Percentiles rank a stretch among this genome's conserved stretches.
Conservation (phyloP, 176 grass and related monocot genomes). For the Pontederia crassipes region DNA sequence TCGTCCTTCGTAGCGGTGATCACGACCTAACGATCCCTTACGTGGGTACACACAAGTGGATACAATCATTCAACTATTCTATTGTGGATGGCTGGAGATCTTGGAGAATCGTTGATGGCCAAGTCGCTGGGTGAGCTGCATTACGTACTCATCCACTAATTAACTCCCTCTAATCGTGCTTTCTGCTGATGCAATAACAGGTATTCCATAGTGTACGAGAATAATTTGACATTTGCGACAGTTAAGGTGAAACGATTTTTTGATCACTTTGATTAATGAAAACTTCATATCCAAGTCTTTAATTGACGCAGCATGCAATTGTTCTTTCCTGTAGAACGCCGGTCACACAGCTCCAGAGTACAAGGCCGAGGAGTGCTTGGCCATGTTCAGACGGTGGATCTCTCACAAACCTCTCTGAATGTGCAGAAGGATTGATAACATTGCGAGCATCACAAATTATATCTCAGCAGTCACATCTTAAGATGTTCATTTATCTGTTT, state of each 20-base stretch:
- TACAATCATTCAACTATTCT: constrained; percentile 13
- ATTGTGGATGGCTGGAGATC: constrained; percentile 25
- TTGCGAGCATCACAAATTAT: no score
- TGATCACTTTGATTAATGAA: background rate
- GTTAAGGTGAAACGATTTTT: background rate
- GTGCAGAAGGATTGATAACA: no score
- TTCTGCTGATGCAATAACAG: background rate
- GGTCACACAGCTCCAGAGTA: constrained; percentile 5
- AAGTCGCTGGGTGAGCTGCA: constrained; percentile 13
- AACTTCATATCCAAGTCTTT: background rate
- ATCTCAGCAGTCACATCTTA: no score
- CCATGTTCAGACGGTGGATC: constrained; percentile 2
- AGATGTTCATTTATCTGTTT: no score
- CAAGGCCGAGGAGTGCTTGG: constrained; percentile 1
- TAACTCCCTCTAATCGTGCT: background rate
- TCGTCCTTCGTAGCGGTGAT: background rate
- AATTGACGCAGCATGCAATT: background rate
- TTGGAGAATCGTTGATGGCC: constrained; percentile 1
- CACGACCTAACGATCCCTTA: background rate
- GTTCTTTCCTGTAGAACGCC: background rate
- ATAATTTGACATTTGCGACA: constrained; percentile 2
- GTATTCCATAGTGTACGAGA: background rate
- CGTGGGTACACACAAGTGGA: constrained; percentile 16
- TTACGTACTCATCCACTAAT: background rate
- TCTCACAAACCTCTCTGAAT: background rate